A percentile compares a stretch with the other conserved stretches of the same genome.
phyloP scores from a whole-genome alignment of 2,329 filamentous ascomycete genomes.

The Knufia petricola region DNA sequence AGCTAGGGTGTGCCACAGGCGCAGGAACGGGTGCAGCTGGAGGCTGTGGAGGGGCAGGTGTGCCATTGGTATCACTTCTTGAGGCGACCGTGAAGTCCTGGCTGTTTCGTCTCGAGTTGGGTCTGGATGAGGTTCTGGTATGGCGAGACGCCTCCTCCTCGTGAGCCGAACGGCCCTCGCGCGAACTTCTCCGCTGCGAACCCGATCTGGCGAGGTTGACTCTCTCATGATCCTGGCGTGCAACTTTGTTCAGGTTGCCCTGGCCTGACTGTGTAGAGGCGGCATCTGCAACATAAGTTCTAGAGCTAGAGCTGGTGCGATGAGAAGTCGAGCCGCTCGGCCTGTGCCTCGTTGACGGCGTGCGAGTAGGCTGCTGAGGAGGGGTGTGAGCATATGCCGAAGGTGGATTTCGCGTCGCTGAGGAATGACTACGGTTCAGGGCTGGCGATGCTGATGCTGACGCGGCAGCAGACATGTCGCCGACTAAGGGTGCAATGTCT shows the following conservation, averaged over 20 bases:
- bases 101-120: conserved; percentile 34
- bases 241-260: conserved; percentile 42
- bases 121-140: conserved; percentile 32
- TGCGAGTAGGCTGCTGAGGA: conserved; percentile 37
- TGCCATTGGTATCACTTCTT: conserved; percentile 45
- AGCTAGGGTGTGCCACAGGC: conserved; percentile 31
- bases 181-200: conserved; percentile 53
- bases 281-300: conserved; percentile 33
- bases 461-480: conserved; percentile 37
- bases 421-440: conserved; percentile 42
- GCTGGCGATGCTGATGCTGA: conserved; percentile 36
- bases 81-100: conserved; percentile 39
- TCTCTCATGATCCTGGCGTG: conserved; percentile 65
- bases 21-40: conserved; percentile 36
- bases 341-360: conserved; percentile 37
- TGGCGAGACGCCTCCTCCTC: conserved; percentile 48
- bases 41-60: conserved; percentile 40
- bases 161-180: conserved; percentile 46
- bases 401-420: conserved; percentile 35
- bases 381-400: conserved; percentile 32
- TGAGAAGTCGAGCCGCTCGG: conserved; percentile 31
- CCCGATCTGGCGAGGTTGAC: conserved; percentile 52
- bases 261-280: conserved; percentile 39
- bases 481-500: not conserved
- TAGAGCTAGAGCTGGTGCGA: conserved; percentile 29